Evolutionary conservation across 2,329 filamentous ascomycete species (phyloP).

Genomic region (Alternaria atra): DNA sequence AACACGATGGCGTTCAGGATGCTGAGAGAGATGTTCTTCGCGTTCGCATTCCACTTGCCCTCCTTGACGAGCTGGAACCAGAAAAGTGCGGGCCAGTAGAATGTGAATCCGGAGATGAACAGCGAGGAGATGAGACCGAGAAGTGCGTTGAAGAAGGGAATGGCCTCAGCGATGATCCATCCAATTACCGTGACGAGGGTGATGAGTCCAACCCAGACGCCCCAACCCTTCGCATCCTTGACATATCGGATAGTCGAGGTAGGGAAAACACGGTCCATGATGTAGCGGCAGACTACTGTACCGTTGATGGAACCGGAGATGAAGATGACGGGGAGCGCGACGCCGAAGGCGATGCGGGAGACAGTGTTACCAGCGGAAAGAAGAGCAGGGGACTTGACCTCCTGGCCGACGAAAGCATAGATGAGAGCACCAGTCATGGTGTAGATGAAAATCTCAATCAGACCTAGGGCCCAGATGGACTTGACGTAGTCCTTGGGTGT

Average conservation of each 20-base stretch:
- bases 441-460: constrained; percentile 68
- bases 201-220: constrained; percentile 69
- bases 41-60: constrained; percentile 53
- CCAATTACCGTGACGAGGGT: constrained; percentile 67
- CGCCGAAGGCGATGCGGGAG: constrained; percentile 75
- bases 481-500: constrained; percentile 70
- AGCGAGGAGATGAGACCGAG: constrained; percentile 70
- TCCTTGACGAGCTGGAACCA: constrained; percentile 54
- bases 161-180: constrained; percentile 74
- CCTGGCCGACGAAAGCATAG: constrained; percentile 71
- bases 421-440: constrained; percentile 74
- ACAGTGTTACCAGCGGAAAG: constrained; percentile 67
- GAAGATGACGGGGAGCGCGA: constrained; percentile 76
- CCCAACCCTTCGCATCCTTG: constrained; percentile 50
- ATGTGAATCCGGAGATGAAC: constrained; percentile 75
- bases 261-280: constrained; percentile 69
- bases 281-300: constrained; percentile 72
- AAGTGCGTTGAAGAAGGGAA: constrained; percentile 75
- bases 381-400: constrained; percentile 71
- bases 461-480: constrained; percentile 63
- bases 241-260: constrained; percentile 59
- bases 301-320: constrained; percentile 76
- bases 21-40: constrained; percentile 44
- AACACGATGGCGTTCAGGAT: constrained; percentile 41
- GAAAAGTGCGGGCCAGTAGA: constrained; percentile 52